These are phyloP conservation scores for Mucor racemosus DNA, from an alignment of 371 early-diverging fungal genomes.

Conservation along the genomic window DNA sequence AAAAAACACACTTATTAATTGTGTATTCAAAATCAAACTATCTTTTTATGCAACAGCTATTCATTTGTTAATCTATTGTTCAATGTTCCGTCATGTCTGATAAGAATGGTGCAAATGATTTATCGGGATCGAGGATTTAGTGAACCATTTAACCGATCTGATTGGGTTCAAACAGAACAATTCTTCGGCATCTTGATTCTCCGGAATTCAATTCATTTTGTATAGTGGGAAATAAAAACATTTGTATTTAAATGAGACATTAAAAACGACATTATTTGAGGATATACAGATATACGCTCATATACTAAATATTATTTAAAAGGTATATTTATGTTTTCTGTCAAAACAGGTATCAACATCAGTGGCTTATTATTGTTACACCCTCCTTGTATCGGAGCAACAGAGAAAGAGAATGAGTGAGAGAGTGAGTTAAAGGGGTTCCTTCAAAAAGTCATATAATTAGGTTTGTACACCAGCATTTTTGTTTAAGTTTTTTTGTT, in stretches of 20 bases:
- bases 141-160: slow-evolving; percentile 7
- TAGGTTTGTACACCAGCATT: neutral
- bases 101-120: slow-evolving; percentile 14
- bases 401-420: neutral
- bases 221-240: neutral
- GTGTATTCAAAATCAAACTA: neutral
- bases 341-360: neutral
- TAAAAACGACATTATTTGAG: no score
- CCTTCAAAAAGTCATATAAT: slow-evolving; percentile 1
- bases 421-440: neutral
- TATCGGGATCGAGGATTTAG: slow-evolving; percentile 15
- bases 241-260: no score
- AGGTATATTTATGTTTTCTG: neutral
- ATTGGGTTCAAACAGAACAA: slow-evolving; percentile 1
- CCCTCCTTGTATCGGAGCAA: slow-evolving; percentile 1
- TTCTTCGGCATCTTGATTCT: neutral
- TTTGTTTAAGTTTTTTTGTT: neutral
- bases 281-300: no score
- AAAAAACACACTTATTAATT: no score
- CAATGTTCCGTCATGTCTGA: slow-evolving; percentile 10
- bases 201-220: neutral
- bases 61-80: neutral
- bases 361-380: slow-evolving; percentile 9
- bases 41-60: neutral
- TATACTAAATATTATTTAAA: no score